These are phyloP conservation scores for Neofusicoccum umdonicola DNA, from an alignment of 2,329 filamentous ascomycete genomes.

Conservation along the genomic window DNA sequence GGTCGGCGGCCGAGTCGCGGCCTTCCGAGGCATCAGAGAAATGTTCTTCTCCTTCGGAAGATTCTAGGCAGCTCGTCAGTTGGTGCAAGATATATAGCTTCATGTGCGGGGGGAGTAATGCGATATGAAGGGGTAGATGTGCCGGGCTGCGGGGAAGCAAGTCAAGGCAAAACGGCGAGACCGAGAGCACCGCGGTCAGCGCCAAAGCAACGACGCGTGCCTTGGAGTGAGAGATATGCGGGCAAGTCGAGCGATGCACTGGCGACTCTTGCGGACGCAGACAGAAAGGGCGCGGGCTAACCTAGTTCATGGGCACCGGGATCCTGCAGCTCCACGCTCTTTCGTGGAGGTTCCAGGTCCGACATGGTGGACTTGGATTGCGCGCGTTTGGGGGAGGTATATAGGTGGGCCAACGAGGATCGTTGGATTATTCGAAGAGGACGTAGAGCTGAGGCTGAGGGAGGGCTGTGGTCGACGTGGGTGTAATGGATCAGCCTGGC, in stretches of 20 bases:
- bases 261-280: background rate
- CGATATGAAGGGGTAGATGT: background rate
- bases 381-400: background rate
- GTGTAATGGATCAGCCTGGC: slow-evolving; percentile 15
- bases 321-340: slow-evolving; percentile 56
- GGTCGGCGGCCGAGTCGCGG: slow-evolving; percentile 33
- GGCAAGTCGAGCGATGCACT: background rate
- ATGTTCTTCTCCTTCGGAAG: slow-evolving; percentile 58
- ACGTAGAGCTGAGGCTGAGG: background rate
- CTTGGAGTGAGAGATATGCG: background rate
- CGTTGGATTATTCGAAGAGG: slow-evolving; percentile 4
- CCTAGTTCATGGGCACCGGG: slow-evolving; percentile 56
- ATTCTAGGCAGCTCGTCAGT: slow-evolving; percentile 28
- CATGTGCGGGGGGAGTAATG: background rate
- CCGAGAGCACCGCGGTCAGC: background rate
- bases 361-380: slow-evolving; percentile 29
- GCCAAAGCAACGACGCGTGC: background rate
- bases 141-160: background rate
- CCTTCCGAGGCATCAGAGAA: slow-evolving; percentile 67
- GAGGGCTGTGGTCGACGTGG: slow-evolving; percentile 7
- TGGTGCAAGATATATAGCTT: background rate
- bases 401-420: background rate
- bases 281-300: slow-evolving; percentile 32
- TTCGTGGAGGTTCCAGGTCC: slow-evolving; percentile 53
- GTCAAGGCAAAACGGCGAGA: too few species aligned